Evolutionary conservation across 768 basidiomycete genomes (phyloP).

Genomic region (Clathrus columnatus): DNA sequence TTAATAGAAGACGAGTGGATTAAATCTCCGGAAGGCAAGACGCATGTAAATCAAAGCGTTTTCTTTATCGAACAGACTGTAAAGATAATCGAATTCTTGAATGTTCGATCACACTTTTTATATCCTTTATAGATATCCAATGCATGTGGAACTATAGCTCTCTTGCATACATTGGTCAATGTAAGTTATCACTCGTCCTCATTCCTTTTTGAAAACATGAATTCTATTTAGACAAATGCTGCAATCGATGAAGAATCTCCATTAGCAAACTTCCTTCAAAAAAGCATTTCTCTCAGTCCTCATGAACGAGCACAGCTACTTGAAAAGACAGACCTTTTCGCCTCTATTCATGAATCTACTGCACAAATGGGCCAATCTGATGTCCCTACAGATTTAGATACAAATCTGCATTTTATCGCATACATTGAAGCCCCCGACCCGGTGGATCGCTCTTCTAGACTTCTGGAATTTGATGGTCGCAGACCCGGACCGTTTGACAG

Average conservation of each 20-base stretch:
- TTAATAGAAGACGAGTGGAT: slow-evolving; percentile 54
- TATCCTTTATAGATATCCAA: slow-evolving; percentile 53
- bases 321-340: slow-evolving; percentile 68
- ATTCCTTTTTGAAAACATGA: not conserved
- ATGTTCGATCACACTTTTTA: not conserved
- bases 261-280: slow-evolving; percentile 56
- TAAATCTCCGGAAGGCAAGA: slow-evolving; percentile 31
- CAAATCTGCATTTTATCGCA: slow-evolving; percentile 79
- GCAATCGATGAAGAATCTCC: slow-evolving; percentile 48
- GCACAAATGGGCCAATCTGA: slow-evolving; percentile 58
- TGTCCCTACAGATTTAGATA: slow-evolving; percentile 54
- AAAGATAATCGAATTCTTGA: slow-evolving; percentile 13
- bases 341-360: slow-evolving; percentile 63
- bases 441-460: slow-evolving; percentile 26
- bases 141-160: slow-evolving; percentile 83
- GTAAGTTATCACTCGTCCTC: slow-evolving; percentile 27
- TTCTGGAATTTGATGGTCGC: slow-evolving; percentile 82
- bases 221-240: slow-evolving; percentile 41
- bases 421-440: slow-evolving; percentile 64
- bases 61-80: slow-evolving; percentile 92
- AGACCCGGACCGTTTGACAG: slow-evolving; percentile 74
- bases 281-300: slow-evolving; percentile 33
- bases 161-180: slow-evolving; percentile 78
- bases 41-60: slow-evolving; percentile 50
- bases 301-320: slow-evolving; percentile 68